Evolutionary conservation across 148 eudicot species (phyloP).

Genomic region (Rhododendron griersonianum): DNA sequence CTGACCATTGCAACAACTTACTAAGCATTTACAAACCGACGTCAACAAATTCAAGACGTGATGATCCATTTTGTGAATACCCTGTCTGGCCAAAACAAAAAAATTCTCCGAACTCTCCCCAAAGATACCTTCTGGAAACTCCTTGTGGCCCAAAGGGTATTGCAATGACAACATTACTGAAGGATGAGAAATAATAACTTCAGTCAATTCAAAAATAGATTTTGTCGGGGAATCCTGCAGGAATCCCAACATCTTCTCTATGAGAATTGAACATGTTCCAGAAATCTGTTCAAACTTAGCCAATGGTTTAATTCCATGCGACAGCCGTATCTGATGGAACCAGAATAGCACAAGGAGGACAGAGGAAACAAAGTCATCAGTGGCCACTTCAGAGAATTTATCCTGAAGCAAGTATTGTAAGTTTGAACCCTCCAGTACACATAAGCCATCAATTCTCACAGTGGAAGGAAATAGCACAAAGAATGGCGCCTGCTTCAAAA

Average conservation of each 20-base stretch:
- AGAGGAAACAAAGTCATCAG: slow-evolving; percentile 46
- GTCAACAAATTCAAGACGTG: slow-evolving; percentile 46
- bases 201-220: slow-evolving; percentile 42
- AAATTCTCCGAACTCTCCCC: slow-evolving; percentile 29
- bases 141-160: slow-evolving; percentile 32
- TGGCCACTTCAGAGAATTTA: slow-evolving; percentile 44
- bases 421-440: slow-evolving; percentile 24
- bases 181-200: slow-evolving; percentile 67
- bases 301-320: slow-evolving; percentile 38
- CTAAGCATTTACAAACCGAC: slow-evolving; percentile 37
- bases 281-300: slow-evolving; percentile 41
- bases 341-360: slow-evolving; percentile 69
- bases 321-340: slow-evolving; percentile 46
- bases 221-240: slow-evolving; percentile 25
- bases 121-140: slow-evolving; percentile 34
- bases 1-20: slow-evolving; percentile 23
- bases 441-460: slow-evolving; percentile 28
- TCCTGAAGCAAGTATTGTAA: slow-evolving; percentile 49
- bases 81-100: slow-evolving; percentile 34
- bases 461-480: slow-evolving; percentile 57
- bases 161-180: slow-evolving; percentile 45
- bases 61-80: slow-evolving; percentile 41
- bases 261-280: slow-evolving; percentile 41
- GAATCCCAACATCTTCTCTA: slow-evolving; percentile 37
- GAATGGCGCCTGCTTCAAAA: slow-evolving; percentile 65